Conservation (phyloP, 2,329 filamentous ascomycete species). For the Colletotrichum orbiculare region DNA sequence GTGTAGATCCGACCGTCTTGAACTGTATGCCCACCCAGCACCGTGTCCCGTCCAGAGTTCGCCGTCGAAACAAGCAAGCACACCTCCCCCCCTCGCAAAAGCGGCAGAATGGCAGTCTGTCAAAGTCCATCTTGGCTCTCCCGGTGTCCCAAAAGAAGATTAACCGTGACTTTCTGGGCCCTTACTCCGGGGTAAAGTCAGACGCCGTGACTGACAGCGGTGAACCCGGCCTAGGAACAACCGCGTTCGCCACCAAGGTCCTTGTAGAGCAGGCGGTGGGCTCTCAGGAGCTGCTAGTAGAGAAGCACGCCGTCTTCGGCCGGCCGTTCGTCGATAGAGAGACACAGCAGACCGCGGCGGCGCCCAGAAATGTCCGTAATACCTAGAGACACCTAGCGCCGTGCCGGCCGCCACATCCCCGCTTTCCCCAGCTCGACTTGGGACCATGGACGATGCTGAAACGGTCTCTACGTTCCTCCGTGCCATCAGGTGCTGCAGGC, state of each 20-base stretch:
- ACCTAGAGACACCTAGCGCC: conserved; percentile 16
- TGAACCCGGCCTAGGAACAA: conserved; percentile 23
- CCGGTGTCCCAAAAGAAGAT: neutral
- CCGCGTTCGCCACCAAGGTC: conserved; percentile 10
- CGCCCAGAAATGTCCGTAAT: conserved; percentile 16
- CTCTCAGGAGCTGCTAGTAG: neutral
- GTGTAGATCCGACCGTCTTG: conserved; percentile 3
- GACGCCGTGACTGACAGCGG: conserved; percentile 29
- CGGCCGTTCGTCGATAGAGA: neutral
- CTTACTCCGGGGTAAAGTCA: conserved; percentile 14
- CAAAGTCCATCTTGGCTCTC: conserved; percentile 6
- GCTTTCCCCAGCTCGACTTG: conserved; percentile 22
- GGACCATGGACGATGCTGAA: conserved; percentile 29
- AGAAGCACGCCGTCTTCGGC: neutral
- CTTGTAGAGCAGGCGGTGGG: conserved; percentile 3
- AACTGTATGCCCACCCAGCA: neutral
- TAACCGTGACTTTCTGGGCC: conserved; percentile 5
- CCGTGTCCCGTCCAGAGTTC: conserved; percentile 15
- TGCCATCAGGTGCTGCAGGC: conserved; percentile 23
- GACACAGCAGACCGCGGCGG: neutral
- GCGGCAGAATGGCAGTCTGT: neutral
- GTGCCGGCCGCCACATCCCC: conserved; percentile 15
- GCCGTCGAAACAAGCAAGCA: conserved; percentile 22
- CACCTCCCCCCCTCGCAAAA: conserved; percentile 16
- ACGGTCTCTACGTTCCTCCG: conserved; percentile 23